Conservation (phyloP, 345 rosid genomes). For the Eutrema japonicum region DNA sequence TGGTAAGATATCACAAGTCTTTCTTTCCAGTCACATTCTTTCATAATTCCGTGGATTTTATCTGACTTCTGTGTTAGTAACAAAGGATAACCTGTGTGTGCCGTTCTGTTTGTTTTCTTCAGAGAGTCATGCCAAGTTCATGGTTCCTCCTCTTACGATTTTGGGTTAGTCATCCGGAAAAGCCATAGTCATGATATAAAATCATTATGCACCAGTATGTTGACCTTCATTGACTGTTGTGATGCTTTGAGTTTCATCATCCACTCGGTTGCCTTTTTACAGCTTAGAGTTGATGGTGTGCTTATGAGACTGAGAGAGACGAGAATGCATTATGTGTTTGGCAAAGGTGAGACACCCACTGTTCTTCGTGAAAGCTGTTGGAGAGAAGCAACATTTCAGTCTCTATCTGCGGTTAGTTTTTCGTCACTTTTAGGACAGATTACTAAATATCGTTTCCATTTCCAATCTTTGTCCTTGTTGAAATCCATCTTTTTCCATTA, state of each 20-base stretch:
- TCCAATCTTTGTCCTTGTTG: neutral
- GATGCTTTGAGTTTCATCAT: constrained; percentile 2
- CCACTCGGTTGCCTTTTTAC: constrained; percentile 29
- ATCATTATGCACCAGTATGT: neutral
- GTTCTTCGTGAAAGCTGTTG: constrained; percentile 91
- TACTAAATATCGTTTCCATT: neutral
- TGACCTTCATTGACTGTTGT: constrained; percentile 17
- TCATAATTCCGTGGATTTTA: neutral
- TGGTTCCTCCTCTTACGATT: constrained; percentile 97
- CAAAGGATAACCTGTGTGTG: constrained; percentile 25
- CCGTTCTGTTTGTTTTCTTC: constrained; percentile 37
- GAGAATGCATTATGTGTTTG: constrained; percentile 74
- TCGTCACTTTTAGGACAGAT: constrained; percentile 17
- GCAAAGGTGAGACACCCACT: constrained; percentile 50
- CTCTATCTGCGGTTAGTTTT: constrained; percentile 72
- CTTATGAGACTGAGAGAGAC: constrained; percentile 97
- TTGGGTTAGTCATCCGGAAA: constrained; percentile 70
- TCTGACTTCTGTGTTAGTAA: constrained; percentile 5
- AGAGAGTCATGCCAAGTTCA: constrained; percentile 96
- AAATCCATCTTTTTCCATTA: neutral
- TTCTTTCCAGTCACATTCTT: constrained; percentile 16
- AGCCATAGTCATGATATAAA: neutral
- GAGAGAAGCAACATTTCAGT: constrained; percentile 84
- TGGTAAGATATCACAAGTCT: constrained; percentile 56
- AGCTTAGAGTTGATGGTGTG: constrained; percentile 99